Percentiles rank a stretch among this genome's conserved stretches.
phyloP scores from a whole-genome alignment of 345 rosid species.

The Aethionema arabicum region DNA sequence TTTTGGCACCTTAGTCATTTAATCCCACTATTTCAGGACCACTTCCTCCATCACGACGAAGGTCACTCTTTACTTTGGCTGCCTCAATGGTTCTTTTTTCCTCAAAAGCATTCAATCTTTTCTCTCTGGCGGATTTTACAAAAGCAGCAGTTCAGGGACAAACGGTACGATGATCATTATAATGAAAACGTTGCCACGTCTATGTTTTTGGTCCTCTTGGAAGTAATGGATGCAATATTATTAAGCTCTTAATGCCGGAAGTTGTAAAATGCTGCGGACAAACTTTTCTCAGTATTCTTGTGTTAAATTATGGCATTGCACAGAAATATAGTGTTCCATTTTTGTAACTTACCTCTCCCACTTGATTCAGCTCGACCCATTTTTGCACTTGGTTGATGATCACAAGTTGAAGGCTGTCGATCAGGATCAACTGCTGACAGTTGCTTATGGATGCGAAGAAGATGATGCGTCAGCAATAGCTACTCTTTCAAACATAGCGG shows the following conservation, averaged over 20 bases:
- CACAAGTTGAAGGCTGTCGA: conserved; percentile 64
- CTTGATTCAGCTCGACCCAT: conserved; percentile 77
- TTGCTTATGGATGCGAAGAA: conserved; percentile 63
- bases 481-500: conserved; percentile 56
- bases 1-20: conserved; percentile 4
- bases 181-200: conserved; percentile 15
- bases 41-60: conserved; percentile 72
- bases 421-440: conserved; percentile 37
- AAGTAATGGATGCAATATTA: neutral
- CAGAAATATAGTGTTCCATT: conserved; percentile 1
- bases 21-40: conserved; percentile 51
- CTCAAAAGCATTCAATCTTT: conserved; percentile 65
- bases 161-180: conserved; percentile 45
- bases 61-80: conserved; percentile 84
- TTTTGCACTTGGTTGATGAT: conserved; percentile 69
- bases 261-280: neutral
- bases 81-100: conserved; percentile 87
- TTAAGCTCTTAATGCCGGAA: neutral
- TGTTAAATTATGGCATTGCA: neutral
- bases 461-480: conserved; percentile 64
- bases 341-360: conserved; percentile 19
- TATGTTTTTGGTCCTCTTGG: conserved; percentile 10
- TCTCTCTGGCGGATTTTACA: conserved; percentile 52
- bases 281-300: neutral
- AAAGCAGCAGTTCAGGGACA: conserved; percentile 57